Conservation (phyloP, 148 eudicot genomes). For the Salicornia ramosissima region DNA sequence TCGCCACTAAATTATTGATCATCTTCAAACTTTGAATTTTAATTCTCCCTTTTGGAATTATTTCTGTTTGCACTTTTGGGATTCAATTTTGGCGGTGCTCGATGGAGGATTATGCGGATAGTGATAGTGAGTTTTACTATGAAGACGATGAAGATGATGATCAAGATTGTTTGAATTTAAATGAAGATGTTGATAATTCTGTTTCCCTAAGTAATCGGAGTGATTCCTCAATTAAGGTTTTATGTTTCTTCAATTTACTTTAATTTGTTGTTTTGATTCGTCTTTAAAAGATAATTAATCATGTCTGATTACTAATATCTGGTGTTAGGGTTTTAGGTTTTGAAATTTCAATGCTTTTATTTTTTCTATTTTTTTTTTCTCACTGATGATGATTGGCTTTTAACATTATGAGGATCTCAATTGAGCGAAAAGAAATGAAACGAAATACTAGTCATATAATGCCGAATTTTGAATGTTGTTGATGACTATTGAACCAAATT, state of each 20-base stretch:
- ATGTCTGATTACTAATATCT: not conserved
- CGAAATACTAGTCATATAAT: not conserved
- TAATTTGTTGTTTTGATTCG: not conserved
- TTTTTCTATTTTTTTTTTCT: not conserved
- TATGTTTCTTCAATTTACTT: not conserved
- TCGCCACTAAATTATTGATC: not conserved
- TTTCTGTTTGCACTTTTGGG: not conserved
- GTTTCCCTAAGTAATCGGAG: not conserved
- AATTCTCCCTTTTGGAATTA: not conserved
- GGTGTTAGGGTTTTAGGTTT: not conserved
- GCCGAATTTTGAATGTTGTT: not conserved
- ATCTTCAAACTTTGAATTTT: not conserved
- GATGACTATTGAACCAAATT: not conserved
- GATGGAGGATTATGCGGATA: constrained; percentile 36
- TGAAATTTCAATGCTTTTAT: not conserved
- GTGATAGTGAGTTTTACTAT: constrained; percentile 32
- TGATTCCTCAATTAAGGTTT: constrained; percentile 37
- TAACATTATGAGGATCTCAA: not conserved
- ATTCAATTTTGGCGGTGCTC: not conserved
- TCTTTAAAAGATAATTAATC: not conserved
- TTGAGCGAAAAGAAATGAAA: not conserved
- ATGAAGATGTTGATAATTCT: constrained; percentile 28
- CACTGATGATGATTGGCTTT: not conserved
- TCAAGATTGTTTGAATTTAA: constrained; percentile 22
- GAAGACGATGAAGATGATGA: constrained; percentile 27